Conservation (phyloP, 2,329 filamentous ascomycete species). For the Penicillium janthinellum region DNA sequence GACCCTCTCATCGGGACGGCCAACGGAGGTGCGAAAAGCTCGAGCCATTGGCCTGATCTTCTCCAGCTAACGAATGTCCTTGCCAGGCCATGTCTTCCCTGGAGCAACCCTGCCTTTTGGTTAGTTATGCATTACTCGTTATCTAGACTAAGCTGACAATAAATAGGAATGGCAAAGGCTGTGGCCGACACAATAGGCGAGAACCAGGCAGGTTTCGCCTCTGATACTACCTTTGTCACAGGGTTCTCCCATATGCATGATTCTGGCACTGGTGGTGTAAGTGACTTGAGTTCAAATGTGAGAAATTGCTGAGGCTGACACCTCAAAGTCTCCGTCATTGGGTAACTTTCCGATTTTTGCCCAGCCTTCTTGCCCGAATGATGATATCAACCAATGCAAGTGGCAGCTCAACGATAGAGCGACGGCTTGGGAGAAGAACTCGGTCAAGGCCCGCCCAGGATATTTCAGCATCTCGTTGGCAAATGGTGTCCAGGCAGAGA, state of each 20-base stretch:
- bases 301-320: background rate
- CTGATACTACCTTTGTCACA: constrained; percentile 52
- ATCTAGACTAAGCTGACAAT: background rate
- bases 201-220: constrained; percentile 61
- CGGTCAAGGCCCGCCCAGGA: constrained; percentile 62
- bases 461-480: constrained; percentile 65
- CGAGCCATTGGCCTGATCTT: too few species aligned
- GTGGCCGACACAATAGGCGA: constrained; percentile 56
- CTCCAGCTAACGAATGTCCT: background rate
- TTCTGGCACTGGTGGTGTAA: constrained; percentile 53
- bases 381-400: constrained; percentile 63
- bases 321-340: constrained; percentile 57
- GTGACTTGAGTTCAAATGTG: background rate
- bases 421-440: constrained; percentile 51
- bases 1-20: constrained; percentile 59
- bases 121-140: constrained; percentile 22
- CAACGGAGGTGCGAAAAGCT: constrained; percentile 45
- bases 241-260: constrained; percentile 59
- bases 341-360: constrained; percentile 75
- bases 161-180: constrained; percentile 56
- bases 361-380: constrained; percentile 61
- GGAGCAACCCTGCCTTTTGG: constrained; percentile 58
- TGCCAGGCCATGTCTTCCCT: constrained; percentile 57
- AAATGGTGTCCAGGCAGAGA: constrained; percentile 63
- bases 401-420: constrained; percentile 59